phyloP scores from a whole-genome alignment of 176 grass and related monocot species.

The Carex pumila region DNA sequence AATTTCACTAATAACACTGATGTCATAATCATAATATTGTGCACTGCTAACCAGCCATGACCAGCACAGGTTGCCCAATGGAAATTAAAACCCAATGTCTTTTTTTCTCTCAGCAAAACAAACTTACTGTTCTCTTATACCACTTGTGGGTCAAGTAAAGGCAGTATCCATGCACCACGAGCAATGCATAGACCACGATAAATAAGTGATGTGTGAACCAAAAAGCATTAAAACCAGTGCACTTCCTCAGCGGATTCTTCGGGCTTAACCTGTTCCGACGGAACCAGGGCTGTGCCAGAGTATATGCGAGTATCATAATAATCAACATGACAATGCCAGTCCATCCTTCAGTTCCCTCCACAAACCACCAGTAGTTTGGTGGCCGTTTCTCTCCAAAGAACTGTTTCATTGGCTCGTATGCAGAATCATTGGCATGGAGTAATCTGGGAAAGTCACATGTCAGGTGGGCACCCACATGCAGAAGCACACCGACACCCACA shows the following conservation, averaged over 20 bases:
- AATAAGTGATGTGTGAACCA: constrained; percentile 97
- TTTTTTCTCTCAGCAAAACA: background rate
- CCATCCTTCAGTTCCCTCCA: constrained; percentile 89
- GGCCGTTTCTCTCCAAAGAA: constrained; percentile 68
- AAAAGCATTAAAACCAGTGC: constrained; percentile 91
- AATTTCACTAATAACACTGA: background rate
- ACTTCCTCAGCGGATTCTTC: constrained; percentile 62
- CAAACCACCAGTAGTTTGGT: constrained; percentile 93
- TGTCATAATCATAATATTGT: background rate
- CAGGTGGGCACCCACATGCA: constrained; percentile 72
- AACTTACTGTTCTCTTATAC: constrained; percentile 89
- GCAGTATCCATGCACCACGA: constrained; percentile 57
- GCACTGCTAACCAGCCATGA: background rate
- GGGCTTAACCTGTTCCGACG: constrained; percentile 61
- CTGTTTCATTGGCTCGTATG: constrained; percentile 63
- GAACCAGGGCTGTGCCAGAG: constrained; percentile 85
- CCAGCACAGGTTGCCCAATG: background rate
- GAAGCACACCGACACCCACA: constrained; percentile 53
- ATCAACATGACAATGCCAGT: constrained; percentile 71
- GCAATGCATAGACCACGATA: constrained; percentile 65
- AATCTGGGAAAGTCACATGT: constrained; percentile 86
- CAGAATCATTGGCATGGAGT: constrained; percentile 50
- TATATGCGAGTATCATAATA: constrained; percentile 72
- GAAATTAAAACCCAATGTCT: background rate
- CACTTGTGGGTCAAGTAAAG: constrained; percentile 73